Evolutionary conservation across 2,329 filamentous ascomycete species (phyloP), one percentile per base, ranked within the genome.

Genomic region (Penicillium sp.): DNA sequence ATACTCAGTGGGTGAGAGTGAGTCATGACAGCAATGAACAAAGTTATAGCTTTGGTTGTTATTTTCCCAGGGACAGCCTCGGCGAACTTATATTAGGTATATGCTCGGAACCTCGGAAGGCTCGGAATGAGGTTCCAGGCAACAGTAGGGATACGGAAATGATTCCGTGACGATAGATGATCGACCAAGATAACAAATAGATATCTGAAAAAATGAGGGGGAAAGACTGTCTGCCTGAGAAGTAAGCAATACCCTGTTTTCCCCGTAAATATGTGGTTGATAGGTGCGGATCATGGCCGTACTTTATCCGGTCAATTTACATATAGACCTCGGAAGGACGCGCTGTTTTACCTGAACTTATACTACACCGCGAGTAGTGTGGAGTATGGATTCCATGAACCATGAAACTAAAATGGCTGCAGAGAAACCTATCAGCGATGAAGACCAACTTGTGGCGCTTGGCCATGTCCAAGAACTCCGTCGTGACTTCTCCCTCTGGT

Each of bases 401-500:
- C 13, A 44, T 15, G 61, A 63, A 2, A 50, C 13, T 25, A 63
- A 66, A 39, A 19, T 29, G 27, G 33, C 45, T 17, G 23, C 33
- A 2, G 63, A 64, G 42, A 62, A 66, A 48, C 48, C 49, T 23
- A 43, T 62, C 49, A 63, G 51, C 29, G 62, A 65, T 56, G 62
- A 66, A 51, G 62, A 64, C n/a, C 62, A 66, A 60, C 53, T 66
- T 42, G 61, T 62, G 17, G 57, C 63, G 13, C 51, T 65, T 23
- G 63, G 63, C 19, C 63, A 65, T 57, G 54, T 65, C 12, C 64
- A 61, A 73, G 66, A 73, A 45, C 61, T 74, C 12, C 54, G 65
- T 15, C 56, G 73, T 54, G 65, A 77, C 57, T 79, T 80, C 62
- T 78, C 77, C 0, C 61, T 82, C 1, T 77, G 76, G 64, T 78